A percentile compares a stretch with the other conserved stretches of the same genome.
Conservation (phyloP, 331 rosid species). For the Malus hybrid region DNA sequence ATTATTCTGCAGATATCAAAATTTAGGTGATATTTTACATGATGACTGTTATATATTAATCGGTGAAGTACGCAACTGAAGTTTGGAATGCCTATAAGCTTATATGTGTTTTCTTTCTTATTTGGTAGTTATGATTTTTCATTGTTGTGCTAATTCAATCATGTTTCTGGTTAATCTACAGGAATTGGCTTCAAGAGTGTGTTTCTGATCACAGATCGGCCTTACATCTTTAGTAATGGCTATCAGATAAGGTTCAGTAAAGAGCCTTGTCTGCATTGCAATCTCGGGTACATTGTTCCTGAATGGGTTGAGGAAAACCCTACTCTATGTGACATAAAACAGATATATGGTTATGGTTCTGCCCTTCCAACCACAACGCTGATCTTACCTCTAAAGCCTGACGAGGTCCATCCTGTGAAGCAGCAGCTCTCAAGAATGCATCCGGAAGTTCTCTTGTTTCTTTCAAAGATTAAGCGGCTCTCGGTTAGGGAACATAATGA, state of each 20-base stretch:
- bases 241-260: conserved; percentile 66
- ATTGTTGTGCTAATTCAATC: not conserved
- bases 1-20: not conserved
- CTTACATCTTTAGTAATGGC: conserved; percentile 71
- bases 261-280: conserved; percentile 59
- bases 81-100: not conserved
- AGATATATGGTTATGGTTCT: conserved; percentile 35
- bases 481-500: conserved; percentile 49
- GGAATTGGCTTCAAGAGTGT: conserved; percentile 96
- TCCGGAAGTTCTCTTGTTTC: conserved; percentile 57
- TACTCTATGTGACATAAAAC: conserved; percentile 27
- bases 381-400: conserved; percentile 56
- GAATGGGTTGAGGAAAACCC: conserved; percentile 74
- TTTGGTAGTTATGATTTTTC: not conserved
- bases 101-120: not conserved
- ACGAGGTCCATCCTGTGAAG: conserved; percentile 55
- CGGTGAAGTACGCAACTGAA: not conserved
- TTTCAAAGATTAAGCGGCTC: conserved; percentile 52
- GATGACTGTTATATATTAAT: not conserved
- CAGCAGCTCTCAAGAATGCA: conserved; percentile 58
- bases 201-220: conserved; percentile 56
- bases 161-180: conserved; percentile 19
- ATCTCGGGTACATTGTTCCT: conserved; percentile 64
- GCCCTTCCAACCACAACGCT: conserved; percentile 52
- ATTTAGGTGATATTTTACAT: not conserved